Evolutionary conservation across 225 moss, liverwort and hornwort species (phyloP).

Genomic region (Anthoceros angustus): DNA sequence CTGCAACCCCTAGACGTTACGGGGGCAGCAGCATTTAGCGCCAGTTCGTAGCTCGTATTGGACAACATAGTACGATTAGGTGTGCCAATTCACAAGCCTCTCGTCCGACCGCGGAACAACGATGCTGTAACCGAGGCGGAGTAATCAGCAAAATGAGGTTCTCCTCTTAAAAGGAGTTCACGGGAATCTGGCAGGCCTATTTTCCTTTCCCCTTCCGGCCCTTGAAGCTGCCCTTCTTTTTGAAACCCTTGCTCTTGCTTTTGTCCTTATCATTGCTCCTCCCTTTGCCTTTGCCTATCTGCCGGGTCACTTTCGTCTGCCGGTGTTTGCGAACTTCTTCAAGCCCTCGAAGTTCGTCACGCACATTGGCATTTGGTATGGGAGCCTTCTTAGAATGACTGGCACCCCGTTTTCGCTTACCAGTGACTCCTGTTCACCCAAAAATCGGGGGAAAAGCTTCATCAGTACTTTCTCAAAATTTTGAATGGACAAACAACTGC

Average conservation of each 20-base stretch:
- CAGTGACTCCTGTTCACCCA: constrained; percentile 11
- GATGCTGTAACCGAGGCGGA: too few species aligned
- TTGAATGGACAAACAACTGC: background rate
- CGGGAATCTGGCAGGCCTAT: background rate
- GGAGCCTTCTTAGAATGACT: background rate
- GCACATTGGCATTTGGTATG: constrained; percentile 49
- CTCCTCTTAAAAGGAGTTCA: too few species aligned
- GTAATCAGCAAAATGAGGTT: too few species aligned
- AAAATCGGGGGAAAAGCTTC: background rate
- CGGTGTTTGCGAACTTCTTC: constrained; percentile 91
- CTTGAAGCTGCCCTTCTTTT: background rate
- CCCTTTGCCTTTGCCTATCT: constrained; percentile 9
- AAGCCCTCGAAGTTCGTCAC: constrained; percentile 64
- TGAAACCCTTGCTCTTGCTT: background rate
- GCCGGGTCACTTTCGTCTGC: constrained; percentile 67
- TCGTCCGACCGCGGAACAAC: too few species aligned
- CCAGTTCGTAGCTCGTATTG: too few species aligned
- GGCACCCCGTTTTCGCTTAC: constrained; percentile 28
- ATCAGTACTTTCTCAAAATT: background rate
- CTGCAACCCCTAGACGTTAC: too few species aligned
- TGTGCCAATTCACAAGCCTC: too few species aligned
- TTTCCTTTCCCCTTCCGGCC: background rate
- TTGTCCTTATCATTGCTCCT: constrained; percentile 5
- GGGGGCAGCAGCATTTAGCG: too few species aligned
- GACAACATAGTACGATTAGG: too few species aligned